A percentile compares a stretch with the other conserved stretches of the same genome.
Evolutionary conservation across 2,329 filamentous ascomycete genomes (phyloP).

Genomic region (Colletotrichum sp.): DNA sequence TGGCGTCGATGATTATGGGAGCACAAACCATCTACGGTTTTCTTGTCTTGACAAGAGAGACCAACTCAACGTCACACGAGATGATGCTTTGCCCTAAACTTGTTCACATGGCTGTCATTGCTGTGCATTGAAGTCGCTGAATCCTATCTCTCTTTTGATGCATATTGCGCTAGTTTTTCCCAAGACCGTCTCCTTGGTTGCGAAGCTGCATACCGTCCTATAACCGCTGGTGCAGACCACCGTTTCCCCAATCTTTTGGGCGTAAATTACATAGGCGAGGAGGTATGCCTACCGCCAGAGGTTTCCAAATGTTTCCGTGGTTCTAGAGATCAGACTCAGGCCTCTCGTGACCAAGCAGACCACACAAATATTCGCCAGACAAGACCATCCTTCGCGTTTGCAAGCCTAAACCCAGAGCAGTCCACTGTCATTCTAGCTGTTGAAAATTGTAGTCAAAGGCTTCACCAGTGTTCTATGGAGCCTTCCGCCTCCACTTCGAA

Average conservation of each 20-base stretch:
- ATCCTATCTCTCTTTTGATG: not conserved
- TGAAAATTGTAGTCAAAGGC: not conserved
- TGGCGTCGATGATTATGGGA: not conserved
- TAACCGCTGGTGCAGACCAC: not conserved
- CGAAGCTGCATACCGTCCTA: not conserved
- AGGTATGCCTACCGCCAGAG: not conserved
- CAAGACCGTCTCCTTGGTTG: not conserved
- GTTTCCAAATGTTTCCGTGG: not conserved
- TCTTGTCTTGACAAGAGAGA: rapidly evolving
- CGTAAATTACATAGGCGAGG: not conserved
- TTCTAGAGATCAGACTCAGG: not conserved
- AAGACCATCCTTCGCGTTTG: not conserved
- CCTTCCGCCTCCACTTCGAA: not conserved
- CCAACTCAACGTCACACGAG: not conserved
- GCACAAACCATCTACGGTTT: not conserved
- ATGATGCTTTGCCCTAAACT: not conserved
- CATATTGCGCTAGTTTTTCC: not conserved
- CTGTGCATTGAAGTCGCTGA: not conserved
- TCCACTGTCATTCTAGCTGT: not conserved
- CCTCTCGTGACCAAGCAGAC: not conserved
- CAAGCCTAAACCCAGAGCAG: not conserved
- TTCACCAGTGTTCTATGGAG: not conserved
- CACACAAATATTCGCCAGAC: not conserved
- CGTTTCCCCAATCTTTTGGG: not conserved
- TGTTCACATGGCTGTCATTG: not conserved